Conservation (phyloP, 441 rosid genomes). For the Macaranga tanarius region DNA sequence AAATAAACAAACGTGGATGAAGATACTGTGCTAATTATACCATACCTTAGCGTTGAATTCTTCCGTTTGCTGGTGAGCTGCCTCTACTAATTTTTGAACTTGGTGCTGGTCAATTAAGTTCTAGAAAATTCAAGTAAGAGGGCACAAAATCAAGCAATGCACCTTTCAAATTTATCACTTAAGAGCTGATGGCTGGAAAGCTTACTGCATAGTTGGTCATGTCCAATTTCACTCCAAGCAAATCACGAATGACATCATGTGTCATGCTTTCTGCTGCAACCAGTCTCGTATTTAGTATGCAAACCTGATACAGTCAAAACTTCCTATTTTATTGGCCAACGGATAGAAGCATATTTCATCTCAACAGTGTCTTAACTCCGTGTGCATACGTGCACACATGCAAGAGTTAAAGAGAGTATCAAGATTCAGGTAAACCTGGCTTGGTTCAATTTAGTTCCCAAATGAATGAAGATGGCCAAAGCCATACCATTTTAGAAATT, state of each 20-base stretch:
- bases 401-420: not conserved
- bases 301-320: slow-evolving; percentile 45
- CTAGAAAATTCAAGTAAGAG: slow-evolving; percentile 40
- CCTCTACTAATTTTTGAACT: slow-evolving; percentile 64
- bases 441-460: too few relatives aligned
- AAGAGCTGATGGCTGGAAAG: slow-evolving; percentile 23
- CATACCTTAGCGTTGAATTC: slow-evolving; percentile 71
- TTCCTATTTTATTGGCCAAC: not conserved
- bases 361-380: not conserved
- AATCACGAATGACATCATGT: slow-evolving; percentile 91
- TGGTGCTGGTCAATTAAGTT: slow-evolving; percentile 76
- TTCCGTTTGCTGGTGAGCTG: slow-evolving; percentile 64
- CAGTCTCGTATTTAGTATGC: slow-evolving; percentile 69
- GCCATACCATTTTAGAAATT: not conserved
- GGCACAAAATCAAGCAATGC: slow-evolving; percentile 17
- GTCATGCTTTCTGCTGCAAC: slow-evolving; percentile 99
- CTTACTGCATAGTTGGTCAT: slow-evolving; percentile 87
- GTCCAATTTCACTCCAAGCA: slow-evolving; percentile 87
- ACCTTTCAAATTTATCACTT: slow-evolving; percentile 12
- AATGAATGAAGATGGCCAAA: not conserved
- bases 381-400: not conserved
- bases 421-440: too few relatives aligned
- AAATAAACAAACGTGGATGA: not conserved
- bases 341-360: too few relatives aligned
- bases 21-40: slow-evolving; percentile 27